These are phyloP conservation scores for Vararia minispora DNA, from an alignment of 768 basidiomycete species.

Conservation along the genomic window DNA sequence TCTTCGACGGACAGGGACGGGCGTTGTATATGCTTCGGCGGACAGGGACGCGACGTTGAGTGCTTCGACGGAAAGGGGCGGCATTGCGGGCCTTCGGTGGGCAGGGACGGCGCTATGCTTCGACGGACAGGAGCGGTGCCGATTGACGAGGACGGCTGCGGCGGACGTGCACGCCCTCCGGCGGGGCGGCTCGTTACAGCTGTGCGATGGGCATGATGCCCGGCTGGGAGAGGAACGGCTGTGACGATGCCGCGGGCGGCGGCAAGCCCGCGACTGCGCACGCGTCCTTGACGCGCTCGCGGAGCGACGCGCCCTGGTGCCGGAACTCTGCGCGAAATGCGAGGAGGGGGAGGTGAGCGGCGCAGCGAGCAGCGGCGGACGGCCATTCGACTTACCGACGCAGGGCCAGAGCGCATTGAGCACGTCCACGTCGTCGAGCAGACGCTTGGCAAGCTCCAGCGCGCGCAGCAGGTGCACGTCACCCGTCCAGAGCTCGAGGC, in stretches of 20 bases:
- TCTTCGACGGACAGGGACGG: too few species aligned
- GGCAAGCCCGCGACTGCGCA: conserved; percentile 16
- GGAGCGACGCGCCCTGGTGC: too few species aligned
- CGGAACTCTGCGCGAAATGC: too few species aligned
- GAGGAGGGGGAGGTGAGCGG: background rate
- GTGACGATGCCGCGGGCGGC: conserved; percentile 15
- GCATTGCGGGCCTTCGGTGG: too few species aligned
- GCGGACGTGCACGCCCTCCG: too few species aligned
- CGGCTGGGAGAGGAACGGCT: conserved; percentile 14
- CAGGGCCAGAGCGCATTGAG: conserved; percentile 65
- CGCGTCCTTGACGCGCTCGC: conserved; percentile 16
- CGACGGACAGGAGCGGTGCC: too few species aligned
- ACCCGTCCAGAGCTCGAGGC: conserved; percentile 53
- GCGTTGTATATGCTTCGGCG: too few species aligned
- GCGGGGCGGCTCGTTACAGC: too few species aligned
- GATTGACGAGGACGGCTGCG: too few species aligned
- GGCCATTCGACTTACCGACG: conserved; percentile 23
- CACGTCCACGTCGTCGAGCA: conserved; percentile 52
- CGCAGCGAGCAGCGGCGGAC: background rate
- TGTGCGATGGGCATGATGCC: conserved; percentile 13
- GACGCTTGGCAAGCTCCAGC: conserved; percentile 53
- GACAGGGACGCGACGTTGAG: too few species aligned
- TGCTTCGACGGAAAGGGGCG: too few species aligned
- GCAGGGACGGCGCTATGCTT: too few species aligned
- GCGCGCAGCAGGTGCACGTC: conserved; percentile 48